These are phyloP conservation scores for Glomus cerebriforme DNA, from an alignment of 192 early-diverging fungal genomes.

Conservation along the genomic window DNA sequence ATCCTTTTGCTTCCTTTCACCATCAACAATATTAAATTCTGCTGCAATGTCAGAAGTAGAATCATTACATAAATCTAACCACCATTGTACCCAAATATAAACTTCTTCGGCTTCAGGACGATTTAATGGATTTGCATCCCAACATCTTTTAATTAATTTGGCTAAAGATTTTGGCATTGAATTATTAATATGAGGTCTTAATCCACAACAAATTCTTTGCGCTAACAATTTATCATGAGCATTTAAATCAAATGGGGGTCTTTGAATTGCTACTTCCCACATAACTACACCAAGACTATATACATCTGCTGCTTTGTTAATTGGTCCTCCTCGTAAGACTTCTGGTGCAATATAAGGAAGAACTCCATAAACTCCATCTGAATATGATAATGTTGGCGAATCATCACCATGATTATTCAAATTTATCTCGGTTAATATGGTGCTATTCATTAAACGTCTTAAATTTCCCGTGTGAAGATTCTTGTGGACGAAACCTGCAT, in stretches of 20 bases:
- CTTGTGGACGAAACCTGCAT: neutral
- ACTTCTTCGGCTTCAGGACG: constrained; percentile 28
- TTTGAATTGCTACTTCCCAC: constrained; percentile 17
- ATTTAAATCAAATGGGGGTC: neutral
- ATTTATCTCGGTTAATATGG: neutral
- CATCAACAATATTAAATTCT: constrained; percentile 8
- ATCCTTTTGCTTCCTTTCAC: neutral
- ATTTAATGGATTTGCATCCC: constrained; percentile 17
- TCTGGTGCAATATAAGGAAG: constrained; percentile 31
- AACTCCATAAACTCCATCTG: constrained; percentile 11
- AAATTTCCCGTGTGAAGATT: constrained; percentile 26
- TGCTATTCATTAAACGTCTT: constrained; percentile 4
- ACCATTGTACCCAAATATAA: neutral
- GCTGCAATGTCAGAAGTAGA: neutral
- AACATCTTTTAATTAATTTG: constrained; percentile 26
- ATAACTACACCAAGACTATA: constrained; percentile 30
- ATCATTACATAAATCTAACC: constrained; percentile 25
- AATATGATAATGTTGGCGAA: constrained; percentile 21
- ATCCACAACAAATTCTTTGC: constrained; percentile 26
- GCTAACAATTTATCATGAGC: constrained; percentile 23
- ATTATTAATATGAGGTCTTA: constrained; percentile 26
- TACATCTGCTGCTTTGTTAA: constrained; percentile 17
- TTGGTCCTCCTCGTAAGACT: constrained; percentile 5
- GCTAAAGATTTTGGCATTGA: constrained; percentile 2
- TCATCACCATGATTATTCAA: neutral